phyloP scores from a whole-genome alignment of 2,329 filamentous ascomycete genomes.

The Apiospora malaysiana region DNA sequence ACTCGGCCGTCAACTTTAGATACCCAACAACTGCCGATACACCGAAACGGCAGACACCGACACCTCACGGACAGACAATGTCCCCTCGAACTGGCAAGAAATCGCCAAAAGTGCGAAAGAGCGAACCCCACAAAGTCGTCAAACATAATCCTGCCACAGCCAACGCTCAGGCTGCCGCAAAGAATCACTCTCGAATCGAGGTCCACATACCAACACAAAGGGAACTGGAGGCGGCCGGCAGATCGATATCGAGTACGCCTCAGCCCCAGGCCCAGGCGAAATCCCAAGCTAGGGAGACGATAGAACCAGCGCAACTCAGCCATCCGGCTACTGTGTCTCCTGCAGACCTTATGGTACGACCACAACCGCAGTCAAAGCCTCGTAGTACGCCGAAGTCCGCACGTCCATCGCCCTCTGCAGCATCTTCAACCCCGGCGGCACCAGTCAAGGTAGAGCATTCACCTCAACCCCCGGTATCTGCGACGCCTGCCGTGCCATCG shows the following conservation, averaged over 20 bases:
- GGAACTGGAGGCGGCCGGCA: constrained; percentile 33
- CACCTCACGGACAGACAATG: constrained; percentile 39
- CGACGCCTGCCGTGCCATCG: background rate
- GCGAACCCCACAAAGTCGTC: constrained; percentile 39
- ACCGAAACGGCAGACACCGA: constrained; percentile 34
- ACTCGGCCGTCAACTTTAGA: constrained; percentile 47
- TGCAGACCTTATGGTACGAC: constrained; percentile 17
- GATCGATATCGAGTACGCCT: constrained; percentile 27
- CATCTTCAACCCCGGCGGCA: background rate
- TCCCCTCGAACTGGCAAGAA: constrained; percentile 36
- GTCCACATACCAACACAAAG: constrained; percentile 36
- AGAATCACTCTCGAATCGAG: constrained; percentile 38
- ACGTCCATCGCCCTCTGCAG: background rate
- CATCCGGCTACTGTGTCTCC: constrained; percentile 14
- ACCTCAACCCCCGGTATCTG: background rate
- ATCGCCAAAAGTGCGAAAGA: constrained; percentile 40
- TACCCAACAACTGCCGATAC: constrained; percentile 47
- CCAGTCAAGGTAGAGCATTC: background rate
- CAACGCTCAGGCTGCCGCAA: constrained; percentile 39
- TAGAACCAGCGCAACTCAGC: background rate
- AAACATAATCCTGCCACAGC: constrained; percentile 48
- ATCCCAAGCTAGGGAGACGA: constrained; percentile 1
- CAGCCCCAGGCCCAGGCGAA: constrained; percentile 20
- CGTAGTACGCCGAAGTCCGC: background rate
- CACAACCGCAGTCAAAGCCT: background rate